Conservation (phyloP, 2,329 filamentous ascomycete genomes). For the Aspergillus flavus region DNA sequence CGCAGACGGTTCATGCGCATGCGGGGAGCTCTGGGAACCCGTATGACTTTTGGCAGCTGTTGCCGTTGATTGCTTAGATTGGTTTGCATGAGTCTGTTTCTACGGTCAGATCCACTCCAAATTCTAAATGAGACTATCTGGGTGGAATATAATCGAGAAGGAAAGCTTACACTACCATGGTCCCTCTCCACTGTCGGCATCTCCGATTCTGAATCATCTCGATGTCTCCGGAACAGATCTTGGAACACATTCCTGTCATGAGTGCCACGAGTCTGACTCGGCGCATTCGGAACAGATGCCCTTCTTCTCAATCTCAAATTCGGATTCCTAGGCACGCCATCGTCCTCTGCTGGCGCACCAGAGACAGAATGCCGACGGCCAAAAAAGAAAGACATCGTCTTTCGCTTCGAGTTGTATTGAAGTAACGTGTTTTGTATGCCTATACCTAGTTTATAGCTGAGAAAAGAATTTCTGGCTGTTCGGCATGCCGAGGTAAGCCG, state of each 20-base stretch:
- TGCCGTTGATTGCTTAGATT: background rate
- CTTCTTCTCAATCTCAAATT: conserved; percentile 10
- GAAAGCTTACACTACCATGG: background rate
- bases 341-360: conserved; percentile 14
- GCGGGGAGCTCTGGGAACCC: background rate
- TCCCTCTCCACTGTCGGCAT: background rate
- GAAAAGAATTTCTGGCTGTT: background rate
- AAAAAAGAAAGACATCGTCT: conserved; percentile 29
- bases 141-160: no score
- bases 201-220: conserved; percentile 10
- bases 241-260: conserved; percentile 21
- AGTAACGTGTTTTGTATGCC: background rate
- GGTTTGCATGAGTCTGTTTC: background rate
- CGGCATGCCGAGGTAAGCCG: background rate
- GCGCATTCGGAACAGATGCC: conserved; percentile 15
- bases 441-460: background rate
- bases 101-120: background rate
- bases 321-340: background rate
- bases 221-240: conserved; percentile 27
- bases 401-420: background rate
- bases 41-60: background rate
- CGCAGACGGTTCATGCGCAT: background rate
- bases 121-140: background rate
- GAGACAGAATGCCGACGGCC: conserved; percentile 32
- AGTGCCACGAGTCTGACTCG: conserved; percentile 1